Base-by-base conservation (phyloP, 345 rosid species). In the Geranium brycei region DNA sequence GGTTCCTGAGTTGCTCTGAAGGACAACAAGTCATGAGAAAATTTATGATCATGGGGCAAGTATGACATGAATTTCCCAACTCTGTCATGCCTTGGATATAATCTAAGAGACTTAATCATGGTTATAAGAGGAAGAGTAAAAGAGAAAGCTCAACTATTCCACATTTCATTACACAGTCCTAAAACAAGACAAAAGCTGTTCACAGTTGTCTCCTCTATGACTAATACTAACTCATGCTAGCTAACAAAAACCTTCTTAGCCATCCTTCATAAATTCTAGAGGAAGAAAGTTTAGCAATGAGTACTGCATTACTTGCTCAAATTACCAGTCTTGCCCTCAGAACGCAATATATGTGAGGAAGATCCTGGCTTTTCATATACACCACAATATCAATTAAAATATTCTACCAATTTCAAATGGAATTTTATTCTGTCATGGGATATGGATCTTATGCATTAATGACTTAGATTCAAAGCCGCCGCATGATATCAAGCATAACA, bases 1-100 rank as follows among this genome's bases (percentile, higher is more conserved):
- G 31, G 87, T 88, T 72, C 99, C 95, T 1, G 99, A 93, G 69
- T 90, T 91, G 72, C 99, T 93, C 99, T 93, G 83, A 57, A 81
- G 68, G 58, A 57, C 19, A 61, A 58, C 62, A 17, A 51, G 57
- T 28, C 7, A 14, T 16, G 32, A 15, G 17, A 14, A 14, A 31
- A 7, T 31, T 31, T 31, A 35, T 60, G 38, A 12, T 57, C 7
- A 8, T 4, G 18, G 10, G 13, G n/a, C 19, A 57, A 53, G 57
- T 53, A 53, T 53, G 57, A n/a, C 57, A 0, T 53, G 16, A 3
- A 53, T 7, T 53, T 3, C 57, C 57, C 15, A 12, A 53, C 57
- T 53, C 57, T 53, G 3, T 16, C 11, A 53, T 3, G 17, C 15
- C 57, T 53, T 3, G 17, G 15, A 53, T 53, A 53, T 16, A 53